These are phyloP conservation scores for Lepidopterella palustris DNA, from an alignment of 495 filamentous ascomycete genomes.

Conservation along the genomic window DNA sequence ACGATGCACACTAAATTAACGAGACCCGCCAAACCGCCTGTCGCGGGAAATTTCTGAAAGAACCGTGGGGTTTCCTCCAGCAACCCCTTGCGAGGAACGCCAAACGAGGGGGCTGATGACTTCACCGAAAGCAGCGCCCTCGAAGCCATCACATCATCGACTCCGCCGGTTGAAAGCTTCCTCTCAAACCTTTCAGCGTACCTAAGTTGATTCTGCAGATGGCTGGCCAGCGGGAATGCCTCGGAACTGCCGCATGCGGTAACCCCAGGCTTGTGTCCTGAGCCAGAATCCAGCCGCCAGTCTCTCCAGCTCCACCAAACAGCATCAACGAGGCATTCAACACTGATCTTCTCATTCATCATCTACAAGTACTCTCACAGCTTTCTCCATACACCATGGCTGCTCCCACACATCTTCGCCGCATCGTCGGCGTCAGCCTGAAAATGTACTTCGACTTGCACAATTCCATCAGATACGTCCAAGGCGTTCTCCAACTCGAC, in stretches of 20 bases:
- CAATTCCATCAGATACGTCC: slow-evolving; percentile 56
- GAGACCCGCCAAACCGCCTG: neutral
- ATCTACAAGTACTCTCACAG: neutral
- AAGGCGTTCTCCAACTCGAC: slow-evolving; percentile 46
- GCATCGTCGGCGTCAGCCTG: slow-evolving; percentile 68
- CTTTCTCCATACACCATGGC: slow-evolving; percentile 25
- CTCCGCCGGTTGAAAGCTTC: neutral
- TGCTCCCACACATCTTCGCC: slow-evolving; percentile 49
- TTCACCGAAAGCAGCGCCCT: neutral
- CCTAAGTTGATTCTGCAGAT: neutral
- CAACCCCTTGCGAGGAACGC: neutral
- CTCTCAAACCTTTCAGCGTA: neutral
- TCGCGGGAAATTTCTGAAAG: neutral
- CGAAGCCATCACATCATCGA: neutral
- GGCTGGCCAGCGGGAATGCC: neutral
- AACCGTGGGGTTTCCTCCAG: neutral
- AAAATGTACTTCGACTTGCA: slow-evolving; percentile 79
- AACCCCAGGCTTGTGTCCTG: neutral
- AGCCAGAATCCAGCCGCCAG: neutral
- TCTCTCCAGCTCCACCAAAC: neutral
- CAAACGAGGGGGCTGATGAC: neutral
- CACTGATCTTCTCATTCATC: neutral
- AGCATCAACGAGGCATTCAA: neutral
- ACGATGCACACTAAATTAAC: neutral
- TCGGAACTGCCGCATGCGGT: neutral